phyloP scores from a whole-genome alignment of 495 filamentous ascomycete genomes.

The Penicillium soppii region DNA sequence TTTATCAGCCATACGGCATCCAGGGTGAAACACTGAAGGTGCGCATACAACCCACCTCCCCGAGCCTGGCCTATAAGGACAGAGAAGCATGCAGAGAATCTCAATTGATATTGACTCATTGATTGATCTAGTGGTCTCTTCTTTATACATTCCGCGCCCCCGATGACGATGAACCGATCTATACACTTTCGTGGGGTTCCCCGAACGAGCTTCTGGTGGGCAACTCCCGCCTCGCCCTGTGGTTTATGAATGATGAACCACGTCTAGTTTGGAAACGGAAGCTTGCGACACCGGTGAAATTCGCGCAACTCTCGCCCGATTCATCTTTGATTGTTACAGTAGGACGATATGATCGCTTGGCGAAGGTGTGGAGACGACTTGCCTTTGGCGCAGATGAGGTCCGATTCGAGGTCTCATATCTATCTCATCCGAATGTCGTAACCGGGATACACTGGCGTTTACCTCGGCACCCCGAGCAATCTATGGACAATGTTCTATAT shows the following conservation, averaged over 20 bases:
- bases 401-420: slow-evolving; percentile 87
- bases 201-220: slow-evolving; percentile 80
- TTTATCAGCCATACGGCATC: slow-evolving; percentile 77
- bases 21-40: slow-evolving; percentile 61
- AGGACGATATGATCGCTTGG: slow-evolving; percentile 74
- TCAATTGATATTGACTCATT: slow-evolving; percentile 9
- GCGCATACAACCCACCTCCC: slow-evolving; percentile 13
- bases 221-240: slow-evolving; percentile 68
- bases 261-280: slow-evolving; percentile 68
- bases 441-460: slow-evolving; percentile 83
- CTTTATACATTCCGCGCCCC: slow-evolving; percentile 41
- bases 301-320: slow-evolving; percentile 82
- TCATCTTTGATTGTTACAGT: slow-evolving; percentile 81
- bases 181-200: slow-evolving; percentile 82
- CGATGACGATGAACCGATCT: slow-evolving; percentile 45
- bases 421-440: slow-evolving; percentile 76
- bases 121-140: slow-evolving; percentile 51
- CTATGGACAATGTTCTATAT: slow-evolving; percentile 86
- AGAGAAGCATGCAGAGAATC: not conserved
- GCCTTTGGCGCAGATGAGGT: slow-evolving; percentile 82
- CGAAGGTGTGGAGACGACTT: slow-evolving; percentile 90
- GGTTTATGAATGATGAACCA: slow-evolving; percentile 51
- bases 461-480: slow-evolving; percentile 72
- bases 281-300: slow-evolving; percentile 70
- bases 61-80: not conserved